phyloP scores from a whole-genome alignment of 192 early-diverging fungal species.

The Pilaira anomala region DNA sequence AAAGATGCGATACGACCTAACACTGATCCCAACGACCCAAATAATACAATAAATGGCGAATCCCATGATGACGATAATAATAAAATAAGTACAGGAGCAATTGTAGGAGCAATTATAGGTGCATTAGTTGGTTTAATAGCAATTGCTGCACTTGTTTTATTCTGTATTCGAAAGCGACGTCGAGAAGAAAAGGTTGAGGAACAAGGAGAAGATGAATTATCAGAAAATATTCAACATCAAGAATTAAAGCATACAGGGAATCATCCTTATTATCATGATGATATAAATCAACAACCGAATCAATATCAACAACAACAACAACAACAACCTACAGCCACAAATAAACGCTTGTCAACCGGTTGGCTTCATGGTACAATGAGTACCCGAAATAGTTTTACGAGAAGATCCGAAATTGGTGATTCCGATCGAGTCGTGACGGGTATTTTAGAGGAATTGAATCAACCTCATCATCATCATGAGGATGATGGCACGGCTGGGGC shows the following conservation, averaged over 20 bases:
- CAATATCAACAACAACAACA: background rate
- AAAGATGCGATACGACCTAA: background rate
- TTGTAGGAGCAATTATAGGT: conserved; percentile 39
- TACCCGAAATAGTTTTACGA: conserved; percentile 6
- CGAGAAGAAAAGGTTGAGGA: background rate
- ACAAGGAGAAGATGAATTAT: background rate
- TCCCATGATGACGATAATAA: background rate
- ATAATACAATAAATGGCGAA: background rate
- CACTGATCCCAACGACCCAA: background rate
- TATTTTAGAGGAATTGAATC: conserved; percentile 24
- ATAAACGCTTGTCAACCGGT: background rate
- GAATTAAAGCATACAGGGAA: conserved; percentile 6
- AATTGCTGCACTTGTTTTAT: conserved; percentile 24
- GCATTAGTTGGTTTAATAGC: conserved; percentile 13
- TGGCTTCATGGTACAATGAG: conserved; percentile 2
- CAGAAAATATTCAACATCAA: background rate
- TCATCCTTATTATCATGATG: background rate
- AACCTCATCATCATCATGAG: too few species aligned
- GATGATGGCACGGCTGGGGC: conserved; percentile 8
- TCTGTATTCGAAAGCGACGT: conserved; percentile 13
- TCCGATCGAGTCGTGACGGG: conserved; percentile 14
- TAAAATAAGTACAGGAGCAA: conserved; percentile 32
- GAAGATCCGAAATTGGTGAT: conserved; percentile 25
- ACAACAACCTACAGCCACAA: background rate
- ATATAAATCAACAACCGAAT: background rate